Conservation (phyloP, 805 yeast genomes). For the Tetrapisispora phaffii region DNA sequence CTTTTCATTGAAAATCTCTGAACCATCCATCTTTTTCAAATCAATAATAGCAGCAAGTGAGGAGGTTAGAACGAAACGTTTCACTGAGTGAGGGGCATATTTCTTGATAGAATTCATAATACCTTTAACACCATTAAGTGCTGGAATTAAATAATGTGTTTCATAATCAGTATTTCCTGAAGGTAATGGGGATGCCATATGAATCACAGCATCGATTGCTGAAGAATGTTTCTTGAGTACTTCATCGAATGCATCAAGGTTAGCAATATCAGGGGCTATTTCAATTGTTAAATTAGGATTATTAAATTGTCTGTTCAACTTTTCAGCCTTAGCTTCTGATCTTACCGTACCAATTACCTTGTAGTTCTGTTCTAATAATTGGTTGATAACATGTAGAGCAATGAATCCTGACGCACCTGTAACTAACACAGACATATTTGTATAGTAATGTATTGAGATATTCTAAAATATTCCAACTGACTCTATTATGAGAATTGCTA, state of each 20-base stretch:
- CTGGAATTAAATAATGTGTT: constrained; percentile 42
- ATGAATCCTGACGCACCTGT: constrained; percentile 49
- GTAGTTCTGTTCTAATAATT: constrained; percentile 31
- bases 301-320: constrained; percentile 27
- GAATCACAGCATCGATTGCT: constrained; percentile 37
- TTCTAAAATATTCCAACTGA: too few relatives aligned
- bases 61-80: constrained; percentile 43
- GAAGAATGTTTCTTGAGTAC: constrained; percentile 32
- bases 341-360: constrained; percentile 45
- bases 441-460: too few relatives aligned
- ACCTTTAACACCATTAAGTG: constrained; percentile 42
- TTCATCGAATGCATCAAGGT: constrained; percentile 36
- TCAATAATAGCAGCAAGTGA: constrained; percentile 41
- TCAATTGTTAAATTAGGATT: constrained; percentile 22
- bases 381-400: constrained; percentile 40
- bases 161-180: constrained; percentile 34
- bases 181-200: constrained; percentile 39
- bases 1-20: constrained; percentile 35
- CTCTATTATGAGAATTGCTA: too few relatives aligned
- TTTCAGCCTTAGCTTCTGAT: constrained; percentile 34
- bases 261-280: constrained; percentile 31
- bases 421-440: constrained; percentile 32
- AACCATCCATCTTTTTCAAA: constrained; percentile 14
- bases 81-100: constrained; percentile 34
- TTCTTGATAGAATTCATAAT: constrained; percentile 36